Evolutionary conservation across 306 rosid genomes (phyloP).

Genomic region (Prunus padus): DNA sequence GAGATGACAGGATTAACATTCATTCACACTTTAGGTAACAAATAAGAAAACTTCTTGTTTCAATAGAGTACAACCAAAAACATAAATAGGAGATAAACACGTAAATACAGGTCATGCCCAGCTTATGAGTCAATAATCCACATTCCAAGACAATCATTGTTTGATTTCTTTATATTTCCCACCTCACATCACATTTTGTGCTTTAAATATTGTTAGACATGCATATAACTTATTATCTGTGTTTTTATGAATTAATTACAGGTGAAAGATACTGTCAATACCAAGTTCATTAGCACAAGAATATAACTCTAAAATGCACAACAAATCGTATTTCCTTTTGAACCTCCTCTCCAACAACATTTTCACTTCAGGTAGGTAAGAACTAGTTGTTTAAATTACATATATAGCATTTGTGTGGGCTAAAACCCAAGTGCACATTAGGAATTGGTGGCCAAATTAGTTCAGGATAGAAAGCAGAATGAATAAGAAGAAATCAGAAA

Average conservation of each 20-base stretch:
- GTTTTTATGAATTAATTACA: not conserved
- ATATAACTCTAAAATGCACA: not conserved
- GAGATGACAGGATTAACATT: conserved; percentile 12
- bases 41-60: not conserved
- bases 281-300: not conserved
- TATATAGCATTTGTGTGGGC: not conserved
- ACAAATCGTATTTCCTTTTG: not conserved
- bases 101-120: not conserved
- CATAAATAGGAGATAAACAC: not conserved
- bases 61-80: not conserved
- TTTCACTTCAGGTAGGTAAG: not conserved
- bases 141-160: not conserved
- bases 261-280: not conserved
- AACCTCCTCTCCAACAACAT: not conserved
- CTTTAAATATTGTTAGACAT: not conserved
- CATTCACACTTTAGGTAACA: conserved; percentile 15
- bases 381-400: not conserved
- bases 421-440: conserved; percentile 3
- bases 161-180: not conserved
- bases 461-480: not conserved
- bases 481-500: not conserved
- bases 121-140: not conserved
- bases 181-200: not conserved
- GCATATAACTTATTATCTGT: not conserved
- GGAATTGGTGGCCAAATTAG: not conserved